Evolutionary conservation across 257 asterid genomes (phyloP), one percentile per base, ranked within the genome.

Genomic region (Gentiana macrophylla): DNA sequence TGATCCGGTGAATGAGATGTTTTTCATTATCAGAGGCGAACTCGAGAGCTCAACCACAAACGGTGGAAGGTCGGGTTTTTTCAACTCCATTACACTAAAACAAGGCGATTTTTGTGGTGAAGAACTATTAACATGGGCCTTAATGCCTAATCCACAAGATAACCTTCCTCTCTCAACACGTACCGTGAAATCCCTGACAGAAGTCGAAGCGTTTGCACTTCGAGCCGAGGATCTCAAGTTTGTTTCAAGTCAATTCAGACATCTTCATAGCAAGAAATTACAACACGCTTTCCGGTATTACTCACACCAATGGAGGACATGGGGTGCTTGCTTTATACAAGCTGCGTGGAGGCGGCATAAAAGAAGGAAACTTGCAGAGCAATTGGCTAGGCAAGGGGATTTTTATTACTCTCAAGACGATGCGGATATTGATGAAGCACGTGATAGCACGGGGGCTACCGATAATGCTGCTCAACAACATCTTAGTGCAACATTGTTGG

Each of bases 251-350:
- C 97, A 85, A 55, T 89, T 89, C 55, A 89, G 78, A 37, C 74
- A 86, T 37, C 74, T 89, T 32, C 97, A 89, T 57, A 85, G 92
- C 77, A 89, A 85, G 81, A 89, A 78, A 57, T 68, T 89, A 48
- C 97, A 89, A 66, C 87, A 89, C 59, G 84, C 90, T 13, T 89
- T 89, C 52, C 67, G 95, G 1, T 86, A 74, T 52, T 83, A 83
- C 68, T 89, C 97, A 0, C 94, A 85, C 57, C 97, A 85, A 44
- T 89, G 95, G 97, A 76, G 95, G 72, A 81, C 92, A 9, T 85
- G 97, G 97, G 94, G 92, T 2, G 89, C 95, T 50, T 81, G 97
- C 63, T 80, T 77, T 9, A 33, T 86, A 37, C 89, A 86, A 56
- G 91, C 83, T 0, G 87, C 84, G 0, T 79, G 85, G 86, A 75